Evolutionary conservation across 441 rosid species (phyloP), one percentile per base, ranked within the genome.

Genomic region (Gossypium lobatum): DNA sequence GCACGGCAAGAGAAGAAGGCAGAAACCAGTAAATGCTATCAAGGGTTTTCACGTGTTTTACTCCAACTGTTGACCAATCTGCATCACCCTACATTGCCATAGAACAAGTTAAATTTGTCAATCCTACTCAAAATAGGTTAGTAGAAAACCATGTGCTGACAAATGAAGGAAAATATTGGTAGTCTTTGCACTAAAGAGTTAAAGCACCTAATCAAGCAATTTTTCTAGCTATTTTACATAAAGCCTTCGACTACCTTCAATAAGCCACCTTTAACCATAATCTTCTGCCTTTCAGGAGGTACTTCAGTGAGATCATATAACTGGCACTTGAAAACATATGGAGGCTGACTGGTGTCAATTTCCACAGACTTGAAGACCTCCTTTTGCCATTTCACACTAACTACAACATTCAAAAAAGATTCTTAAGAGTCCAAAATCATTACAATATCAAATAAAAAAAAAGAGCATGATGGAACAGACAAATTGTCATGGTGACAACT

Each of bases 281-380:
- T 93, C 88, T 96, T 96, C 85, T 96, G 99, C 80, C 99, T 84
- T 76, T 93, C 99, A 0, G 98, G 99, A 1, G 96, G 96, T 11
- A 96, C 99, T 67, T 97, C 99, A 9, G 92, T 93, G 75, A 93
- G 85, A 88, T 92, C 98, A 82, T 80, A 91, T 81, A 96, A 66
- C 79, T 93, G 98, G 80, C 88, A 87, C 83, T 93, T 96, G 94
- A 96, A 96, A 77, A 93, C 85, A 76, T 73, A 84, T 42, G 97
- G 90, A 25, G 99, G 85, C 84, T 85, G 91, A 82, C 81, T 84
- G 6, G 87, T 80, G 70, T 96, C 95, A 48, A 93, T 84, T 81
- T 93, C 97, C 78, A 96, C 92, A 69, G 80, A 82, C 34, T 85
- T 80, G 77, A 92, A 92, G 34, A 96, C 89, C 76, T 96, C 87